phyloP scores from a whole-genome alignment of 768 basidiomycete species.

The Lyophyllum atratum region DNA sequence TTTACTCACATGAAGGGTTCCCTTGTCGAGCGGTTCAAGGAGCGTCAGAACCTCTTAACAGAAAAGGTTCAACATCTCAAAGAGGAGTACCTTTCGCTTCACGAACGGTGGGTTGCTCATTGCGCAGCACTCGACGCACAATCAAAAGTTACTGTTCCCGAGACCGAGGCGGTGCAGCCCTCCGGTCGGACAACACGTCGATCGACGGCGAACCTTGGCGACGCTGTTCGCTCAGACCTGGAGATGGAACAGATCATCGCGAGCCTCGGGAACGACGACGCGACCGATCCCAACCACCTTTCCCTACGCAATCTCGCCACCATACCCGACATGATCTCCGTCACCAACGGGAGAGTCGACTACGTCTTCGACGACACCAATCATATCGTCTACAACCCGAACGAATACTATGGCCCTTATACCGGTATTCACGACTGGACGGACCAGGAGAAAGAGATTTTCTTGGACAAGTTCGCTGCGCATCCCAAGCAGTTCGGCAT shows the following conservation, averaged over 20 bases:
- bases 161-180: conserved; percentile 38
- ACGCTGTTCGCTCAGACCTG: conserved; percentile 90
- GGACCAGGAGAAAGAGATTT: conserved; percentile 75
- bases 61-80: conserved; percentile 60
- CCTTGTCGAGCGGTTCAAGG: conserved; percentile 55
- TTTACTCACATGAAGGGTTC: conserved; percentile 47
- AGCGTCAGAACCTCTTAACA: conserved; percentile 48
- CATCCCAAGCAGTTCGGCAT: conserved; percentile 96
- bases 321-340: conserved; percentile 90
- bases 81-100: conserved; percentile 66
- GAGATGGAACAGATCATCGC: conserved; percentile 98
- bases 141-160: conserved; percentile 43
- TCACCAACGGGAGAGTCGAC: conserved; percentile 59
- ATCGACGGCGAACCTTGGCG: conserved; percentile 70
- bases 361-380: conserved; percentile 85
- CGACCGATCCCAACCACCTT: conserved; percentile 90
- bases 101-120: conserved; percentile 73
- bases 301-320: conserved; percentile 81
- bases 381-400: conserved; percentile 73
- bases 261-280: conserved; percentile 89
- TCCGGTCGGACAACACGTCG: conserved; percentile 71
- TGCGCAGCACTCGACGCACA: conserved; percentile 70
- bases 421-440: conserved; percentile 89
- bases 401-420: conserved; percentile 70
- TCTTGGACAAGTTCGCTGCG: conserved; percentile 78